Base-by-base conservation (phyloP, 2,329 filamentous ascomycete species). In the Hypoxylon sp. region DNA sequence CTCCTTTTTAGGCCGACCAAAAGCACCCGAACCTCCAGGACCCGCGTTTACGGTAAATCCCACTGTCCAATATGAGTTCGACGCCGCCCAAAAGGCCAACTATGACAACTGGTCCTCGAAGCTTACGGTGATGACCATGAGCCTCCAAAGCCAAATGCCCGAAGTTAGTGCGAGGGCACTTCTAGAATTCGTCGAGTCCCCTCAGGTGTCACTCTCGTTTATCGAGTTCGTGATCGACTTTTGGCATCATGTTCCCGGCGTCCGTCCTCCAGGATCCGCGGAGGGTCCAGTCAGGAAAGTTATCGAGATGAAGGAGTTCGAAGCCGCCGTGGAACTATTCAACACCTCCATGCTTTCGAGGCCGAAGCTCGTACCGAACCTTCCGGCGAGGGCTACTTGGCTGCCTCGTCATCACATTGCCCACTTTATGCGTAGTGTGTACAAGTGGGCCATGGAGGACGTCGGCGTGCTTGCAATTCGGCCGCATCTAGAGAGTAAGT, bases 181-280 rank as follows among this genome's bases (percentile, higher is more conserved):
- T 43, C 3, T 62, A 20, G 24, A 49, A 24, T 48, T 56, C n/a
- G 13, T 53, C 13, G 53, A 62, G 24, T 52, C 24, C 28, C 47
- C 53, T 11, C 47, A 6, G 34, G 46, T 52, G 6, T 6, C 10
- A 1, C 17, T 30, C 1, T 39, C 59, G 4, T 43, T 52, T 19
- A 8, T n/a, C 6, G 46, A 56, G 26, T 53, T 62, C 11, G 22
- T 41, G 17, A 1, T 17, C 13, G 52, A 52, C 30, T 47, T 34
- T n/a, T 39, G 49, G 32, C 7, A 32, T 15, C 32, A 34, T 15
- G 11, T 15, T 4, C 32, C 32, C 32, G 32, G 15, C 11, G 11
- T 32, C 11, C 13, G 11, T 10, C 13, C 13, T 10, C 30, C 5
- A 8, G 30, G 11, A 4, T 32, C 6, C 30, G 2, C 30, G n/a